Percentiles rank a stretch among this genome's conserved stretches.
Conservation (phyloP, 2,329 filamentous ascomycete genomes). For the Albophoma yamanashiensis region DNA sequence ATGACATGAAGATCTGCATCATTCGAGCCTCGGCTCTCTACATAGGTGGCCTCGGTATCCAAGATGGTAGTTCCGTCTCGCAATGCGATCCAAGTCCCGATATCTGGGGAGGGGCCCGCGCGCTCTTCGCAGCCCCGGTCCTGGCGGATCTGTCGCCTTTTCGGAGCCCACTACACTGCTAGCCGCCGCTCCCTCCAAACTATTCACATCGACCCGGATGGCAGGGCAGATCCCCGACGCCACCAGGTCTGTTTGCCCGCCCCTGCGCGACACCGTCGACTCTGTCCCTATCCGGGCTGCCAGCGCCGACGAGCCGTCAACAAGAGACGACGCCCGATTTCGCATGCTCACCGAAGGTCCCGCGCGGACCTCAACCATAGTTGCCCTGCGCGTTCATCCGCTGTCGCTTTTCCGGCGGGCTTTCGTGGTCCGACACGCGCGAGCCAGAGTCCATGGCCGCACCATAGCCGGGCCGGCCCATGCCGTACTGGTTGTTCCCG, state of each 20-base stretch:
- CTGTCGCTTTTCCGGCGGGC: constrained; percentile 42
- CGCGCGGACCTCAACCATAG: constrained; percentile 19
- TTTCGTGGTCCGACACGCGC: constrained; percentile 27
- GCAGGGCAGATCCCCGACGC: neutral
- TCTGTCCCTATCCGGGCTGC: no score
- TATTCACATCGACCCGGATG: neutral
- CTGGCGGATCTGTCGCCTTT: neutral
- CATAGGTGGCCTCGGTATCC: neutral
- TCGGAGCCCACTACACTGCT: neutral
- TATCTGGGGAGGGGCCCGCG: neutral
- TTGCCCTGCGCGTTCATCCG: constrained; percentile 33
- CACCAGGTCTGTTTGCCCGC: neutral
- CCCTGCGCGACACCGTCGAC: neutral
- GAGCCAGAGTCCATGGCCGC: constrained; percentile 16
- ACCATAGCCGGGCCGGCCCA: constrained; percentile 17
- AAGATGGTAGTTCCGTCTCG: neutral
- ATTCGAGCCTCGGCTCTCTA: neutral
- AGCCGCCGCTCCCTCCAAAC: neutral
- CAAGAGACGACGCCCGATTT: neutral
- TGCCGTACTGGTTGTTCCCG: constrained; percentile 26
- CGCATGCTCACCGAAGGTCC: neutral
- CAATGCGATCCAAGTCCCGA: neutral
- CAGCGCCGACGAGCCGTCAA: neutral
- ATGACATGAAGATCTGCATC: neutral
- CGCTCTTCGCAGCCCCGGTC: neutral